Evolutionary conservation across 352 stramenopile genomes (phyloP), one percentile per base, ranked within the genome.

Genomic region (Globisporangium sylvaticum): DNA sequence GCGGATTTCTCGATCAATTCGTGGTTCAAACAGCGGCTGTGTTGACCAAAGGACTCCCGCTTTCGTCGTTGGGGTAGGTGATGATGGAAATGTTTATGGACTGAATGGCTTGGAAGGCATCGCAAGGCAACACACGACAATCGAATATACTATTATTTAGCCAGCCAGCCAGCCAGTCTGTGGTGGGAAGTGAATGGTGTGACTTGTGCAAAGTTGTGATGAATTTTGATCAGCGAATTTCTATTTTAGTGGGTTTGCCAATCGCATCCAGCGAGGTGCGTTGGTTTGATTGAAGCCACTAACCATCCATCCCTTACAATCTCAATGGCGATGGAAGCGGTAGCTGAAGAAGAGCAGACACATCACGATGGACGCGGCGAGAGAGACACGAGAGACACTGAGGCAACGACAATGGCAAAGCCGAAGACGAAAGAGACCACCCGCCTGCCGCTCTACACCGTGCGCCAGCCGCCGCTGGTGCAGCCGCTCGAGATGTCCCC

Each of bases 381-480:
- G 6, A 20, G 18, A 50, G 42, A 50, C 7, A 24, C 5, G 4
- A 20, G 18, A 50, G 42, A 50, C 7, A 24, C 5, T 6, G 18
- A 15, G 58, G 44, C 20, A n/a, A 56, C 29, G 62, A 34, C 18
- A 42, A 62, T 25, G 62, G 65, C 42, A 52, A 63, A 20, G 56
- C 63, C 12, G 5, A 57, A 27, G 7, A 9, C 22, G 24, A 24
- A 25, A 44, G 15, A 48, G 24, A 59, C n/a, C 3, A 64, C 37
- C n/a, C 62, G 55, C 58, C 46, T 61, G n/a, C 82, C 82, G 8
- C 27, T 82, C 27, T 90, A 90, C 65, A 70, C 72, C 1, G 48
- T 66, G 10, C 77, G 82, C 1, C 79, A 83, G 27, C 73, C 82
- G 8, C 82, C 82, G 5, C 66, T 89, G n/a, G 73, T 89, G 20